Evolutionary conservation across 805 yeast species (phyloP), one percentile per base, ranked within the genome.

Genomic region (Diddensiella caesifluorescens): DNA sequence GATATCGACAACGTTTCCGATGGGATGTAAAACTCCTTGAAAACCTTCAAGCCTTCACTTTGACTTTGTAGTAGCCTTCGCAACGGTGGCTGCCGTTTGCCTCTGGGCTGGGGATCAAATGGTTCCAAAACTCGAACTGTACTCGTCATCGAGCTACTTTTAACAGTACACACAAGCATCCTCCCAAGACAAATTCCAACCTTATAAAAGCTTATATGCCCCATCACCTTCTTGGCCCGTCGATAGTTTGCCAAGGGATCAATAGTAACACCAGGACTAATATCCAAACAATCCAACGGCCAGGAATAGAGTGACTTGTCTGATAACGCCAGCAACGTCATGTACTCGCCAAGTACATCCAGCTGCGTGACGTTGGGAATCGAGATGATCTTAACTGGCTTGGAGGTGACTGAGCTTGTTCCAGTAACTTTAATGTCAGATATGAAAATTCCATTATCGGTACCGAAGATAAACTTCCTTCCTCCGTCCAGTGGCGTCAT

Each of bases 401-500:
- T 29, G 2, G 63, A 41, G 15, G 58, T 44, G 19, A 43, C 44
- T 2, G 60, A 55, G 7, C 53, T 54, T 36, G 77, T 79, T 5
- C 73, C 66, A 0, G 70, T 65, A 39, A 78, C 65, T 44, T 74
- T 71, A 35, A 80, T 75, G 33, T 87, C 87, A 34, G 92, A 78
- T 35, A 87, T 76, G 70, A 83, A 92, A 2, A 92, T 79, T 4
- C 98, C 97, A 0, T 82, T 73, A 57, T 87, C 95, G 0, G 97
- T 88, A 32, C 97, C 97, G 56, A 85, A 89, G 26, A 92, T 61
- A 50, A 89, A 65, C 58, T 89, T 85, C 50, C 95, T 75, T 16
- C 97, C 97, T 40, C 96, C 96, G 57, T 92, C 95, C 61, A 85
- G 83, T 25, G 96, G 95, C 29, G 84, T 88, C 22, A 88, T 90